Evolutionary conservation across 2,329 filamentous ascomycete species (phyloP).

Genomic region (Aspergillus jensenii): DNA sequence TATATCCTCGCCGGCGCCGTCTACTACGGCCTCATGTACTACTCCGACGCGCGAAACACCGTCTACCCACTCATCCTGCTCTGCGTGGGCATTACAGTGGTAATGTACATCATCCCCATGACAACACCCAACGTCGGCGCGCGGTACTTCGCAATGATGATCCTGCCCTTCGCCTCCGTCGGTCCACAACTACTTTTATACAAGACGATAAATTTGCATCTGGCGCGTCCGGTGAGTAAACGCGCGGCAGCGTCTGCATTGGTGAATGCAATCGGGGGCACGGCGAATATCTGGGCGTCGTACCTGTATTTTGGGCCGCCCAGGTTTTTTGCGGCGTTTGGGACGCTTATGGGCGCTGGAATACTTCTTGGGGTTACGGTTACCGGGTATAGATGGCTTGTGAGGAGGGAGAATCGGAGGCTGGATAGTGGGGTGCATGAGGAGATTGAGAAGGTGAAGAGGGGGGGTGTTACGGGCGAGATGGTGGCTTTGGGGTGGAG

Average conservation of each 20-base stretch:
- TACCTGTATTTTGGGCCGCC: slow-evolving; percentile 24
- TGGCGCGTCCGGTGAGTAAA: slow-evolving; percentile 44
- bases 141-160: slow-evolving; percentile 46
- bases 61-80: slow-evolving; percentile 36
- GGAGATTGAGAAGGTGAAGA: slow-evolving; percentile 41
- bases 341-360: slow-evolving; percentile 32
- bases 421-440: slow-evolving; percentile 39
- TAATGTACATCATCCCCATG: slow-evolving; percentile 42
- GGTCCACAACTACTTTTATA: slow-evolving; percentile 43
- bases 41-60: slow-evolving; percentile 40
- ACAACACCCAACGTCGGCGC: slow-evolving; percentile 39
- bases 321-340: slow-evolving; percentile 45
- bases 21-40: slow-evolving; percentile 37
- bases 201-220: slow-evolving; percentile 44
- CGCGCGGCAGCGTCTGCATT: slow-evolving; percentile 44
- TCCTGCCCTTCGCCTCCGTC: slow-evolving; percentile 42
- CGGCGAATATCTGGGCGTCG: slow-evolving; percentile 26
- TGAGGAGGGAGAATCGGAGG: slow-evolving; percentile 41
- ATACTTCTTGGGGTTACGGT: slow-evolving; percentile 33
- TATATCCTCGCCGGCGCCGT: slow-evolving; percentile 44
- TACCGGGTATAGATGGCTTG: slow-evolving; percentile 39
- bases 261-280: slow-evolving; percentile 36
- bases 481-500: slow-evolving; percentile 46
- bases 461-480: slow-evolving; percentile 45
- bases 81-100: slow-evolving; percentile 34